Evolutionary conservation across 352 stramenopile genomes (phyloP).

Genomic region (Pythium folliculosum): DNA sequence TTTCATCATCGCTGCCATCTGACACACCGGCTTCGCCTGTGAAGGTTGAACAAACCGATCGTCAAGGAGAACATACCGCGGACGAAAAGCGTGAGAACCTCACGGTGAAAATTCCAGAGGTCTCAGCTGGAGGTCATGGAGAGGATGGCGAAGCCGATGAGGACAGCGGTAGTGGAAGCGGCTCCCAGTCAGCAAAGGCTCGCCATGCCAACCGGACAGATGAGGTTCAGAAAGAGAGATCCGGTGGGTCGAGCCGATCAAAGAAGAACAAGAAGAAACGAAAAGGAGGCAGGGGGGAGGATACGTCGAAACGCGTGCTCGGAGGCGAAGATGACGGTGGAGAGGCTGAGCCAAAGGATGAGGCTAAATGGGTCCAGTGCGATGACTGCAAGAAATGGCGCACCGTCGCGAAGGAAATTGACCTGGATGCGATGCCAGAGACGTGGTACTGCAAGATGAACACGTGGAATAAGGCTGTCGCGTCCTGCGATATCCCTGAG

Average conservation of each 20-base stretch:
- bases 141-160: constrained; percentile 13
- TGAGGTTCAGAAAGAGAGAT: constrained; percentile 18
- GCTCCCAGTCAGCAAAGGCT: constrained; percentile 14
- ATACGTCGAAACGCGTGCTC: constrained; percentile 21
- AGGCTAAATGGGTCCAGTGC: constrained; percentile 95
- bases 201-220: neutral
- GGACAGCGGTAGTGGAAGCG: constrained; percentile 18
- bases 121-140: neutral
- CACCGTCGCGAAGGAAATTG: constrained; percentile 87
- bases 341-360: constrained; percentile 39
- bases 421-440: constrained; percentile 91
- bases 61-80: neutral
- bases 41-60: neutral
- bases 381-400: constrained; percentile 96
- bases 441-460: constrained; percentile 98
- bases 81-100: constrained; percentile 5
- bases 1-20: neutral
- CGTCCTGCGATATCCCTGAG: constrained; percentile 88
- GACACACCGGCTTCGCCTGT: neutral
- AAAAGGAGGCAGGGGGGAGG: constrained; percentile 23
- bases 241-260: constrained; percentile 13
- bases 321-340: constrained; percentile 31
- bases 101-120: constrained; percentile 10
- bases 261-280: constrained; percentile 35
- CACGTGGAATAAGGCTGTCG: constrained; percentile 85